These are phyloP conservation scores for Aegilops tauschii DNA, from an alignment of 176 grass and related monocot genomes.

Conservation along the genomic window DNA sequence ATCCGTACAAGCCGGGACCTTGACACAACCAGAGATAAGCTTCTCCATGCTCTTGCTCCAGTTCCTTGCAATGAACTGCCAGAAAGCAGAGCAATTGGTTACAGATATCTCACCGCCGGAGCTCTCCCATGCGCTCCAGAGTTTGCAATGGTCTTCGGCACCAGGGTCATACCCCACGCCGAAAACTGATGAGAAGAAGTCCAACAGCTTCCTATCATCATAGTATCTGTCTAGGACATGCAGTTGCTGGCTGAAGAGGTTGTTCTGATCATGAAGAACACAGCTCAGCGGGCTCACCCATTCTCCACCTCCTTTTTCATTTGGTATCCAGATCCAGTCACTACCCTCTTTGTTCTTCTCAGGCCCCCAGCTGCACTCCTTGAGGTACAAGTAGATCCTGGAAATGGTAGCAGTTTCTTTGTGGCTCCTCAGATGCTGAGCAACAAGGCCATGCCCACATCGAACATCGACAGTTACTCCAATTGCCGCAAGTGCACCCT, in stretches of 20 bases:
- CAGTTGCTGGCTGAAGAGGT: constrained; percentile 44
- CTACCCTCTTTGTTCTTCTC: background rate
- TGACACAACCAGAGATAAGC: constrained; percentile 28
- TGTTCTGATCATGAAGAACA: constrained; percentile 42
- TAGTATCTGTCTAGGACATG: constrained; percentile 62
- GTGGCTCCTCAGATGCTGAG: constrained; percentile 40
- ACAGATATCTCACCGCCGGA: background rate
- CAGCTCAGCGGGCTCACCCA: constrained; percentile 52
- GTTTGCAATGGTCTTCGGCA: constrained; percentile 39
- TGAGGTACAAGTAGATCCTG: constrained; percentile 57
- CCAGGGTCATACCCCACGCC: constrained; percentile 36
- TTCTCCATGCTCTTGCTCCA: constrained; percentile 28
- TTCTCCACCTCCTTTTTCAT: constrained; percentile 14
- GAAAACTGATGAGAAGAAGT: constrained; percentile 42
- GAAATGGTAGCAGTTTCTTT: constrained; percentile 42
- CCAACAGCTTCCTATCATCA: constrained; percentile 33
- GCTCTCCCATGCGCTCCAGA: constrained; percentile 62
- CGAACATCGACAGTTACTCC: constrained; percentile 45
- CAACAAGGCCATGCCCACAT: constrained; percentile 27
- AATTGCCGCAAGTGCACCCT: constrained; percentile 35
- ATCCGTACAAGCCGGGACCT: constrained; percentile 38
- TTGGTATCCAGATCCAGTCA: constrained; percentile 70
- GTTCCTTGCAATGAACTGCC: constrained; percentile 45
- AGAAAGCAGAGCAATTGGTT: constrained; percentile 55
- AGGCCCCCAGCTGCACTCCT: constrained; percentile 39